A percentile compares a stretch with the other conserved stretches of the same genome.
These are phyloP conservation scores for Bigelowiella natans DNA, from an alignment of 78 protist genomes.

Conservation along the genomic window DNA sequence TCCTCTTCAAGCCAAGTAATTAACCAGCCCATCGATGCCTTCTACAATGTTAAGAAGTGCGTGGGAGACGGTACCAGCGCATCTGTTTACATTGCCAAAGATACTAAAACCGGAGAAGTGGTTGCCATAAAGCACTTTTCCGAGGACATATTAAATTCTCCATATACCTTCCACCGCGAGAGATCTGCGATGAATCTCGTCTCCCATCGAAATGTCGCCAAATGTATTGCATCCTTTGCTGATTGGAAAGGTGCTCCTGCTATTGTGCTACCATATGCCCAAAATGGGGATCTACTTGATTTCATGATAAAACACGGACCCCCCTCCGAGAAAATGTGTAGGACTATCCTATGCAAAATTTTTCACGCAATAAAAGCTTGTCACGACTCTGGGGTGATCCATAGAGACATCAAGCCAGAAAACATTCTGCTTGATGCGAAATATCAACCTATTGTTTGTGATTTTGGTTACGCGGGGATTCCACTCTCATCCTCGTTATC, in stretches of 20 bases:
- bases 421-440: neutral
- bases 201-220: neutral
- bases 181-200: neutral
- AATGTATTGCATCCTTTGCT: neutral
- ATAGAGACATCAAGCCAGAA: neutral
- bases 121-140: no score
- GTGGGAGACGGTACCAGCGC: no score
- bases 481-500: no score
- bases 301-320: neutral
- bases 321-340: neutral
- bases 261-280: neutral
- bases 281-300: neutral
- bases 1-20: no score
- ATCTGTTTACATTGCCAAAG: no score
- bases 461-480: neutral
- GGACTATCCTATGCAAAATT: neutral
- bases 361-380: neutral
- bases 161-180: neutral
- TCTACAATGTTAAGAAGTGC: no score
- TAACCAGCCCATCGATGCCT: no score
- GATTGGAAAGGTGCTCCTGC: neutral
- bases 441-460: neutral
- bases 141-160: no score
- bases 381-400: neutral
- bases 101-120: no score